Percentiles rank a stretch among this genome's conserved stretches.
These are phyloP conservation scores for Boletus insuetus DNA, from an alignment of 768 basidiomycete species.

Conservation along the genomic window DNA sequence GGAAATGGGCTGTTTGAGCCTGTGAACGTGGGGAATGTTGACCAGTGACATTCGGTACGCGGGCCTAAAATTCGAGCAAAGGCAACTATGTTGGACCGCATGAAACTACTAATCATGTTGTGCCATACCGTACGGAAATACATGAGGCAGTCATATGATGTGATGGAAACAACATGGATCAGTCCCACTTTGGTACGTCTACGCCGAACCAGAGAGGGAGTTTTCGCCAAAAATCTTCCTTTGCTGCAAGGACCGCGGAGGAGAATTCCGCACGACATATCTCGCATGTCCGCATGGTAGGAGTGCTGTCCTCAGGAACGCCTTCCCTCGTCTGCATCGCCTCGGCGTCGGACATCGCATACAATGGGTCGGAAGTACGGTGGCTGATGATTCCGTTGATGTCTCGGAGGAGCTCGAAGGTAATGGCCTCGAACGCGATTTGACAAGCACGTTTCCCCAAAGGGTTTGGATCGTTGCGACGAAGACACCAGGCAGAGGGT, in stretches of 20 bases:
- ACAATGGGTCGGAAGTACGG: constrained; percentile 67
- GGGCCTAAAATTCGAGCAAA: not conserved
- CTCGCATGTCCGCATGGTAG: constrained; percentile 60
- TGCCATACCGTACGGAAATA: constrained; percentile 7
- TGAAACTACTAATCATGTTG: not conserved
- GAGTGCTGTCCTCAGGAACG: constrained; percentile 37
- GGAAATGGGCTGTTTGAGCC: too few relatives aligned
- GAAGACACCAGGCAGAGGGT: constrained; percentile 47
- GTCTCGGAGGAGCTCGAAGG: constrained; percentile 72
- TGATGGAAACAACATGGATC: constrained; percentile 5
- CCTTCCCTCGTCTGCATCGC: constrained; percentile 62
- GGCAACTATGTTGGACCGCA: not conserved
- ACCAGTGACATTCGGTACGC: not conserved
- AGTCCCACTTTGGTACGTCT: constrained; percentile 41
- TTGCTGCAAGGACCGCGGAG: constrained; percentile 52
- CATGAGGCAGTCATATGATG: constrained; percentile 4
- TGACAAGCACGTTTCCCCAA: constrained; percentile 55
- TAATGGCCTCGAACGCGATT: constrained; percentile 69
- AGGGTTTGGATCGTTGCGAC: constrained; percentile 46
- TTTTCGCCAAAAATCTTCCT: constrained; percentile 64
- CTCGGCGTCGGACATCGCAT: constrained; percentile 65
- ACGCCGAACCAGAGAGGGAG: constrained; percentile 67
- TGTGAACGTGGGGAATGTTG: not conserved
- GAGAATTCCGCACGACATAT: constrained; percentile 61
- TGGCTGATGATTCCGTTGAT: constrained; percentile 66